Evolutionary conservation across 2,329 filamentous ascomycete species (phyloP), one percentile per base, ranked within the genome.

Genomic region (Pezicula rhizophila): DNA sequence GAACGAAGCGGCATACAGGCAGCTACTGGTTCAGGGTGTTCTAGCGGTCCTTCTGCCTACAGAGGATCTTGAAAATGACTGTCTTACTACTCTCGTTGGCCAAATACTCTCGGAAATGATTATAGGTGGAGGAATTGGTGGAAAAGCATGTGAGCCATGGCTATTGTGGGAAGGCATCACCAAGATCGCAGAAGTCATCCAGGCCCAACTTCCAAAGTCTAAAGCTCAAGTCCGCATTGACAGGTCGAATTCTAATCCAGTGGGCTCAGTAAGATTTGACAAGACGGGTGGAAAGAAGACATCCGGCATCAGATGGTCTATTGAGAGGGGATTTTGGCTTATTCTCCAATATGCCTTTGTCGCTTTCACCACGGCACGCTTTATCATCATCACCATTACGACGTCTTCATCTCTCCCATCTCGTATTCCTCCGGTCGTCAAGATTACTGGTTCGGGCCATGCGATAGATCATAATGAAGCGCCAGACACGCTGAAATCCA

Each of bases 21-120:
- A 95, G 63, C 73, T 97, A 49, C 75, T 97, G n/a, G 85, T 91
- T 14, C 84, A 91, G 62, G 88, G 85, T 26, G 76, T 90, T 34
- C 73, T 99, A 53, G 85, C 89, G 20, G 76, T 96, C 46, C 77
- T 99, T 14, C 76, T 99, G 17, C 93, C 93, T 8, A 93, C 90
- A 14, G 92, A 97, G 62, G 92, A 97, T 65, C 74, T 97, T 35
- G 83, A 92, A 61, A 97, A 96, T 65, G 81, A 81, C 47, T 95
- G 89, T 65, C 74, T 97, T 60, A 85, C 87, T 49, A 79, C 88
- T 33, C 74, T 99, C 53, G 85, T 96, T 53, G 82, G 84, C 47
- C 89, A 96, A 68, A 87, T 97, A 56, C 76, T 97, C 53, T 88
- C 90, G 6, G 90, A 96, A 68, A 82, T 95, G 65, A 88, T 97